Percentiles rank a stretch among this genome's conserved stretches.
Conservation (phyloP, 306 rosid species). For the Acacia acuminata region DNA sequence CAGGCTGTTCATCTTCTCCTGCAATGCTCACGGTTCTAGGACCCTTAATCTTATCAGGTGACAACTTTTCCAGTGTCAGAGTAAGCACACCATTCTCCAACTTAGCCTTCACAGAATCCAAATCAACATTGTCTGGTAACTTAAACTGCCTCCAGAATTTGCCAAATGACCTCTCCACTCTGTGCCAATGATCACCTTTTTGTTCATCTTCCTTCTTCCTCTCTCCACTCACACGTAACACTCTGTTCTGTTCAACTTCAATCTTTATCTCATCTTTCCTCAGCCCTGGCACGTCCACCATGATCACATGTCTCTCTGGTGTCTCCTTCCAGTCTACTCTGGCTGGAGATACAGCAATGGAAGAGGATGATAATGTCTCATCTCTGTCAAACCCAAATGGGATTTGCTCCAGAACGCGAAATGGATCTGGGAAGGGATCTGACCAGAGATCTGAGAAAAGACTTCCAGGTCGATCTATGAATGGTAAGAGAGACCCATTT, state of each 20-base stretch:
- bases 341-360: slow-evolving; percentile 37
- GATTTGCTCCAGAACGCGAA: slow-evolving; percentile 53
- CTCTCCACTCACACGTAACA: slow-evolving; percentile 63
- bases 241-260: slow-evolving; percentile 51
- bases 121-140: slow-evolving; percentile 54
- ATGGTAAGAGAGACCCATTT: slow-evolving; percentile 48
- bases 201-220: slow-evolving; percentile 56
- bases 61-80: slow-evolving; percentile 51
- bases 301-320: slow-evolving; percentile 56
- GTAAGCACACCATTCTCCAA: slow-evolving; percentile 62
- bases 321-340: slow-evolving; percentile 71
- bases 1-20: slow-evolving; percentile 37
- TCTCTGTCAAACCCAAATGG: slow-evolving; percentile 50
- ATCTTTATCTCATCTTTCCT: slow-evolving; percentile 57
- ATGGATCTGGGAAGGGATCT: slow-evolving; percentile 50
- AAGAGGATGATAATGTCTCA: slow-evolving; percentile 25
- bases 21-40: slow-evolving; percentile 55
- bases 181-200: slow-evolving; percentile 65
- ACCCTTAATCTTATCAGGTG: slow-evolving; percentile 26
- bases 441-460: slow-evolving; percentile 32
- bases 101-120: slow-evolving; percentile 59
- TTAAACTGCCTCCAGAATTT: slow-evolving; percentile 68
- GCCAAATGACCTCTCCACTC: slow-evolving; percentile 57
- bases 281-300: slow-evolving; percentile 63
- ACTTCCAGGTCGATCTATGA: slow-evolving; percentile 39